Conservation (phyloP, 768 basidiomycete species). For the Psilocybe azurescens region DNA sequence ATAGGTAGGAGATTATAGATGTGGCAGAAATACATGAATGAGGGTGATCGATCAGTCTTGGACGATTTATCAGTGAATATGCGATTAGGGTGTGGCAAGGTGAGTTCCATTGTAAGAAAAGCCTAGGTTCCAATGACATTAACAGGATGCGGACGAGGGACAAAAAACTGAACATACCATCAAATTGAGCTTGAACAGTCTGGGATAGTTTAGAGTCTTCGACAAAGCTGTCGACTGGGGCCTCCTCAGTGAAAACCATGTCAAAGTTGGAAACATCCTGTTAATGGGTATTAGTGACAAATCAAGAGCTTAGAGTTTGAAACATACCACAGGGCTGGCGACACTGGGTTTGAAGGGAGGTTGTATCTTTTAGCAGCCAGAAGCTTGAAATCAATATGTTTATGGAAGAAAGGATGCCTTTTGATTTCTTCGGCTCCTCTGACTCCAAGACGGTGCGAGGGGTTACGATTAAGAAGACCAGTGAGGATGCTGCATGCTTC, state of each 20-base stretch:
- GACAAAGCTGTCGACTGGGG: conserved; percentile 91
- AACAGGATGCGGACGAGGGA: conserved; percentile 1
- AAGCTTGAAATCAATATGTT: conserved; percentile 88
- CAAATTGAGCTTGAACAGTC: conserved; percentile 95
- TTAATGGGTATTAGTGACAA: conserved; percentile 4
- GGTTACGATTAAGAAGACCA: conserved; percentile 86
- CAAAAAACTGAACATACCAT: conserved; percentile 49
- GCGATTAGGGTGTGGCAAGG: conserved; percentile 43
- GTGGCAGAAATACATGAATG: conserved; percentile 15
- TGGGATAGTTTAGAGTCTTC: conserved; percentile 91
- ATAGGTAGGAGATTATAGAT: conserved; percentile 10
- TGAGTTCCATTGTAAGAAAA: conserved; percentile 85
- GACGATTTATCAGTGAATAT: not conserved
- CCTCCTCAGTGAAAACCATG: conserved; percentile 91
- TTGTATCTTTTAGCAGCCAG: conserved; percentile 91
- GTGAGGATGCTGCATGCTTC: conserved; percentile 89
- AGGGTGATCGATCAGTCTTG: not conserved
- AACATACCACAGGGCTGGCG: conserved; percentile 71
- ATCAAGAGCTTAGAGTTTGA: not conserved
- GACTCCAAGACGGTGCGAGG: conserved; percentile 83
- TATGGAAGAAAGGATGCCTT: conserved; percentile 91
- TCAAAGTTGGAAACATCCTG: conserved; percentile 89
- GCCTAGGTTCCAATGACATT: conserved; percentile 42
- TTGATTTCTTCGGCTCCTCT: conserved; percentile 96
- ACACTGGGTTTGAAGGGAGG: conserved; percentile 99